Percentiles rank a stretch among this genome's conserved stretches.
Conservation (phyloP, 2,329 filamentous ascomycete genomes). For the Aspergillus costaricaensis region DNA sequence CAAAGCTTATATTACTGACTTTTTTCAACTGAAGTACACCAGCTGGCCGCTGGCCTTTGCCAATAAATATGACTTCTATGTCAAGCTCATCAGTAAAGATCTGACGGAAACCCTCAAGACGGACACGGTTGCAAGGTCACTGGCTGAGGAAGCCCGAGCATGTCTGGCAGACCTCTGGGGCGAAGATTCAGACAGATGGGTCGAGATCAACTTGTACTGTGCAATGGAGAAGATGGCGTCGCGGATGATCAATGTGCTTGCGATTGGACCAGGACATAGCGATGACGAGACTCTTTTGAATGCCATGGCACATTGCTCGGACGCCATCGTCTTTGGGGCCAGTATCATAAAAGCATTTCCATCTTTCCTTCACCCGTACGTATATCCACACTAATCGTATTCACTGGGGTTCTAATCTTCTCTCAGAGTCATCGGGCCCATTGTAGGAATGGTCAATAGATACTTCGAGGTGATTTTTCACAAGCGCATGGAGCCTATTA, state of each 20-base stretch:
- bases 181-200: slow-evolving; percentile 15
- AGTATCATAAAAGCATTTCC: slow-evolving; percentile 19
- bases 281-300: slow-evolving; percentile 11
- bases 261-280: slow-evolving; percentile 14
- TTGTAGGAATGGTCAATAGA: slow-evolving; percentile 15
- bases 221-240: slow-evolving; percentile 17
- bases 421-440: slow-evolving; percentile 12
- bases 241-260: slow-evolving; percentile 17
- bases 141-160: slow-evolving; percentile 15
- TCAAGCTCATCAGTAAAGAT: slow-evolving; percentile 20
- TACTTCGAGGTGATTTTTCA: slow-evolving; percentile 16
- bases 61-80: slow-evolving; percentile 16
- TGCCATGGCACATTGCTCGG: slow-evolving; percentile 18
- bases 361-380: slow-evolving; percentile 14
- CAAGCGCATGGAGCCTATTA: slow-evolving; percentile 15
- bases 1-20: slow-evolving; percentile 15
- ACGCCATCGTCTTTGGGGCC: slow-evolving; percentile 16
- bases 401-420: not conserved
- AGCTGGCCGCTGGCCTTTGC: slow-evolving; percentile 19
- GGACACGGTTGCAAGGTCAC: slow-evolving; percentile 11
- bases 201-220: slow-evolving; percentile 13
- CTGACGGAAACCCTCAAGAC: slow-evolving; percentile 16
- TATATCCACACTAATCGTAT: not conserved
- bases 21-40: slow-evolving; percentile 19
- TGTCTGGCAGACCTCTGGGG: slow-evolving; percentile 16